Evolutionary conservation across 208 protist species (phyloP).

Genomic region (Entamoeba moshkovskii): DNA sequence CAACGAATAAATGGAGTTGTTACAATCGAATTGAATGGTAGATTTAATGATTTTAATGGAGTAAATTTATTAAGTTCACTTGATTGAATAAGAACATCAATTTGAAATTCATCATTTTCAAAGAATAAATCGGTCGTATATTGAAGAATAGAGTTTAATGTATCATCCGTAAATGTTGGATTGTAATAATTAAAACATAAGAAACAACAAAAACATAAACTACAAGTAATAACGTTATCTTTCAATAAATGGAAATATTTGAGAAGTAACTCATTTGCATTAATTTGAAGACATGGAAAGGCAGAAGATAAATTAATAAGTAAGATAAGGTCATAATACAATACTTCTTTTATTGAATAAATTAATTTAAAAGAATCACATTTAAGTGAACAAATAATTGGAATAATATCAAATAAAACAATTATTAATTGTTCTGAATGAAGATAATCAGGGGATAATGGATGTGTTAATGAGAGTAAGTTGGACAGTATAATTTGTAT

Average conservation of each 20-base stretch:
- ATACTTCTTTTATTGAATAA: neutral
- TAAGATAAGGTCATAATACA: neutral
- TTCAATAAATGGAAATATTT: neutral
- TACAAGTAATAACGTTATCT: neutral
- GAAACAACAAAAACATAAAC: neutral
- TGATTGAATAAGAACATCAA: neutral
- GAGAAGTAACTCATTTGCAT: neutral
- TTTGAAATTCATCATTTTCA: neutral
- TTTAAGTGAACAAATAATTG: neutral
- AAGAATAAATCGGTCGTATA: neutral
- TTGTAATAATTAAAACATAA: neutral
- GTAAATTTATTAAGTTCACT: neutral
- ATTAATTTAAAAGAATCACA: neutral
- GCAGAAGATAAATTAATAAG: neutral
- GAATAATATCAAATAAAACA: neutral
- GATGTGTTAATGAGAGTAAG: neutral
- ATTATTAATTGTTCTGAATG: neutral
- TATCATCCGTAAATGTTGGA: neutral
- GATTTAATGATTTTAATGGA: neutral
- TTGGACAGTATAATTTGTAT: neutral
- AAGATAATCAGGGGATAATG: neutral
- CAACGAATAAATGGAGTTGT: neutral
- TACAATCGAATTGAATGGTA: neutral
- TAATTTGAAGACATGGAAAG: neutral
- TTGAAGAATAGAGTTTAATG: neutral